Evolutionary conservation across 805 yeast genomes (phyloP).

Genomic region (Yamadazyma endophytica): DNA sequence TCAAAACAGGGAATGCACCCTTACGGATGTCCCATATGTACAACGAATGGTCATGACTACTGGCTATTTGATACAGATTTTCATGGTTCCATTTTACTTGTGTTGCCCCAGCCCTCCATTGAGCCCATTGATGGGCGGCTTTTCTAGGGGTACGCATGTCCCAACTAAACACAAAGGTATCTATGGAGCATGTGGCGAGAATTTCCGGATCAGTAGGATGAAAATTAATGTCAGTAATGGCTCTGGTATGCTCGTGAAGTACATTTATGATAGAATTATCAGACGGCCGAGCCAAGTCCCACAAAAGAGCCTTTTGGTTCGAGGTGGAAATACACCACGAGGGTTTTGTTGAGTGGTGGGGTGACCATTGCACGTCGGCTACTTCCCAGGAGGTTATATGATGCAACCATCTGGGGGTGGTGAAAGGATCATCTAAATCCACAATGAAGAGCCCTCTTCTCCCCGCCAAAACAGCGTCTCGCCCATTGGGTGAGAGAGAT

Average conservation of each 20-base stretch:
- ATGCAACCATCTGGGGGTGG: slow-evolving; percentile 90
- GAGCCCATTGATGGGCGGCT: slow-evolving; percentile 80
- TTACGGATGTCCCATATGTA: slow-evolving; percentile 86
- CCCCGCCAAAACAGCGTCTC: slow-evolving; percentile 92
- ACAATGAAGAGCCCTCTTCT: slow-evolving; percentile 76
- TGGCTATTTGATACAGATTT: slow-evolving; percentile 74
- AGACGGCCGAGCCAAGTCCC: slow-evolving; percentile 80
- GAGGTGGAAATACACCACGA: slow-evolving; percentile 92
- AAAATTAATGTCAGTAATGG: slow-evolving; percentile 93
- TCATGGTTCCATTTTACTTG: slow-evolving; percentile 91
- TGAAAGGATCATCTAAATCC: slow-evolving; percentile 93
- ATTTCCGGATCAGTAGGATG: slow-evolving; percentile 83
- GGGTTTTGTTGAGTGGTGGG: slow-evolving; percentile 72
- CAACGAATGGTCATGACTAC: slow-evolving; percentile 78
- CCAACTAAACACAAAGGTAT: slow-evolving; percentile 85
- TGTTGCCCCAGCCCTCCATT: slow-evolving; percentile 91
- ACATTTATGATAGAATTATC: slow-evolving; percentile 78
- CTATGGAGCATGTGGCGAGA: slow-evolving; percentile 90
- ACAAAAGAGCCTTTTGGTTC: slow-evolving; percentile 90
- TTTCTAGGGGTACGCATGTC: slow-evolving; percentile 76
- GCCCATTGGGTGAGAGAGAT: slow-evolving; percentile 81
- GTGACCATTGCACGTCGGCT: slow-evolving; percentile 98
- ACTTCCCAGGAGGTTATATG: slow-evolving; percentile 97
- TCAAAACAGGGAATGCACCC: slow-evolving; percentile 70
- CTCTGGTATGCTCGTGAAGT: slow-evolving; percentile 85